A percentile compares a stretch with the other conserved stretches of the same genome.
Conservation (phyloP, 768 basidiomycete genomes). For the Pulveroboletus sp. region DNA sequence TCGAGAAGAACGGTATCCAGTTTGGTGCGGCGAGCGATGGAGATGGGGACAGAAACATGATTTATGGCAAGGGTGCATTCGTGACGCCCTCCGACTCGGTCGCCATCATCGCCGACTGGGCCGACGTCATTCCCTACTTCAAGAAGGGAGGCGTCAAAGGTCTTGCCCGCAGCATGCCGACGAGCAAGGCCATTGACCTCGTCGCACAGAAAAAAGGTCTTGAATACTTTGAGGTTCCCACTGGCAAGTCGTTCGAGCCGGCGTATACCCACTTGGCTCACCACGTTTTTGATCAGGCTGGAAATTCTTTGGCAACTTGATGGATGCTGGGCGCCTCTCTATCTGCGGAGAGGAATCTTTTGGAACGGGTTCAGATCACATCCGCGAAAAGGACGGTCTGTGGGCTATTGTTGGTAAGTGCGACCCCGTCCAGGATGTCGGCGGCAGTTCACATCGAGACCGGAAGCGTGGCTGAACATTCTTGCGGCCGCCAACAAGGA, state of each 20-base stretch:
- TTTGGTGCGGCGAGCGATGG: conserved; percentile 98
- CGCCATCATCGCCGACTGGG: conserved; percentile 98
- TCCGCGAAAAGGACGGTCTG: conserved; percentile 98
- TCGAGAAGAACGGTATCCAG: conserved; percentile 80
- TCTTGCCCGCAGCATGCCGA: conserved; percentile 96
- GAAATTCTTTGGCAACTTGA: conserved; percentile 99
- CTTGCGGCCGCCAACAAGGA: conserved; percentile 83
- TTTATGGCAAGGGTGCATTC: conserved; percentile 97
- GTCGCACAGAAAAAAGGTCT: conserved; percentile 93
- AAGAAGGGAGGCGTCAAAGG: conserved; percentile 88
- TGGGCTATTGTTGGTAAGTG: conserved; percentile 92
- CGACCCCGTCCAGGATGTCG: conserved; percentile 1
- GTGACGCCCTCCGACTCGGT: conserved; percentile 98
- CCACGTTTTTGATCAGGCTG: conserved; percentile 56
- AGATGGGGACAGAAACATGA: conserved; percentile 99
- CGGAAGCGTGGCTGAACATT: conserved; percentile 93
- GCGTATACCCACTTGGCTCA: not conserved
- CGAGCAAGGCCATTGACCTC: conserved; percentile 92
- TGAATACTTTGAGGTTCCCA: conserved; percentile 95
- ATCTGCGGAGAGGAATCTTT: conserved; percentile 99
- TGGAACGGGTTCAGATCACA: conserved; percentile 99
- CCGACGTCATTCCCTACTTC: conserved; percentile 89
- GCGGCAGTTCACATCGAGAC: conserved; percentile 1
- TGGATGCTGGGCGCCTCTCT: conserved; percentile 97
- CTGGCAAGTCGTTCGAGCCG: conserved; percentile 50